Percentiles rank a stretch among this genome's conserved stretches.
phyloP scores from a whole-genome alignment of 1,139 yeast species.

The Hanseniaspora gamundiae region DNA sequence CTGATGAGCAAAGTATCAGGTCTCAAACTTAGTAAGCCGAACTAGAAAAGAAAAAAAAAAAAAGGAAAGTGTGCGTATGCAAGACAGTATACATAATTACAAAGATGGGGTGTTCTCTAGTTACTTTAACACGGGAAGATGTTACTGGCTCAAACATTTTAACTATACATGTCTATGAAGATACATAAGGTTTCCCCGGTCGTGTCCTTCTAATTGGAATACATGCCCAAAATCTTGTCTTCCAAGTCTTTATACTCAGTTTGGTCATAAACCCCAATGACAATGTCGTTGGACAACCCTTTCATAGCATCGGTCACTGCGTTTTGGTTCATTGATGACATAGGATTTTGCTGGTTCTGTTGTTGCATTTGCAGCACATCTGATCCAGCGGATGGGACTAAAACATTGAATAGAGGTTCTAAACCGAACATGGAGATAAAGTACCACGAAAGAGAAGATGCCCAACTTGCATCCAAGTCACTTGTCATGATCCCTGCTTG shows the following conservation, averaged over 20 bases:
- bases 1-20: too few relatives aligned
- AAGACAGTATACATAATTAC: neutral
- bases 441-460: constrained; percentile 96
- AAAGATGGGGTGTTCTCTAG: neutral
- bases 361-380: constrained; percentile 28
- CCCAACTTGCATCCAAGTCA: constrained; percentile 84
- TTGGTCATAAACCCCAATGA: constrained; percentile 34
- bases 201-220: constrained; percentile 15
- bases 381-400: neutral
- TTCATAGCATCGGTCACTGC: constrained; percentile 36
- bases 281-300: constrained; percentile 67
- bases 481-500: constrained; percentile 80
- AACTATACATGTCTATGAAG: too few relatives aligned
- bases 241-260: constrained; percentile 58
- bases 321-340: constrained; percentile 34
- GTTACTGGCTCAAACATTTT: too few relatives aligned
- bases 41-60: constrained; percentile 1
- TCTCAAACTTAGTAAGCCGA: neutral
- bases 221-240: constrained; percentile 39
- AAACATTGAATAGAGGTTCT: constrained; percentile 61
- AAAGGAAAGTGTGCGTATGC: neutral
- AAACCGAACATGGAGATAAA: constrained; percentile 81
- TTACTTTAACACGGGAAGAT: too few relatives aligned
- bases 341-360: constrained; percentile 20
- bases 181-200: too few relatives aligned